phyloP scores from a whole-genome alignment of 805 yeast genomes.

The Saturnispora sanitii region DNA sequence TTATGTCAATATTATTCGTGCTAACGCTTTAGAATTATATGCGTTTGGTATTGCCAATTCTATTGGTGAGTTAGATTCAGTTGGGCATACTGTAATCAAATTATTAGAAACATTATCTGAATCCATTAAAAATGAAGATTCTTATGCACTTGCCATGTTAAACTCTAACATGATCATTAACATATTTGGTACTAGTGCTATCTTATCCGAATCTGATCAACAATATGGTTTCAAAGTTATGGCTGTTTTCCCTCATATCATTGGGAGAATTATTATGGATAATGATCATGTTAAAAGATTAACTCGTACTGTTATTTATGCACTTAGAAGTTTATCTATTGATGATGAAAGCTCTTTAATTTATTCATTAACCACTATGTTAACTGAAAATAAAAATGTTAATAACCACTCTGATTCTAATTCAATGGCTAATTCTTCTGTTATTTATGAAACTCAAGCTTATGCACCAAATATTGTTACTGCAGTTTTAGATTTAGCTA shows the following conservation, averaged over 20 bases:
- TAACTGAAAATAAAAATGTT: constrained; percentile 34
- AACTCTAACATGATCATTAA: constrained; percentile 36
- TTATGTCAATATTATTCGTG: constrained; percentile 17
- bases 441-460: constrained; percentile 20
- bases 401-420: constrained; percentile 10
- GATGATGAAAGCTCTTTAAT: constrained; percentile 78
- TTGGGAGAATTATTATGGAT: constrained; percentile 45
- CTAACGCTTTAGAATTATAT: constrained; percentile 46
- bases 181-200: constrained; percentile 29
- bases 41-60: constrained; percentile 44
- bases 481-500: constrained; percentile 58
- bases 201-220: constrained; percentile 29
- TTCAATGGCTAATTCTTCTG: constrained; percentile 10
- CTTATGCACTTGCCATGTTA: constrained; percentile 41
- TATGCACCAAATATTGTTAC: constrained; percentile 58
- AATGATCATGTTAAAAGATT: constrained; percentile 39
- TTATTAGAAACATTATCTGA: constrained; percentile 30
- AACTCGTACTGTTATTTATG: constrained; percentile 52
- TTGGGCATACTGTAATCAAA: constrained; percentile 37
- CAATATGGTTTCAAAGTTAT: constrained; percentile 30
- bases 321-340: constrained; percentile 60
- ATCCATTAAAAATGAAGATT: constrained; percentile 30
- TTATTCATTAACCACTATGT: constrained; percentile 69
- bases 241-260: constrained; percentile 36
- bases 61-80: constrained; percentile 33